These are phyloP conservation scores for Aspergillus spinulosporus DNA, from an alignment of 2,329 filamentous ascomycete species.

Conservation along the genomic window DNA sequence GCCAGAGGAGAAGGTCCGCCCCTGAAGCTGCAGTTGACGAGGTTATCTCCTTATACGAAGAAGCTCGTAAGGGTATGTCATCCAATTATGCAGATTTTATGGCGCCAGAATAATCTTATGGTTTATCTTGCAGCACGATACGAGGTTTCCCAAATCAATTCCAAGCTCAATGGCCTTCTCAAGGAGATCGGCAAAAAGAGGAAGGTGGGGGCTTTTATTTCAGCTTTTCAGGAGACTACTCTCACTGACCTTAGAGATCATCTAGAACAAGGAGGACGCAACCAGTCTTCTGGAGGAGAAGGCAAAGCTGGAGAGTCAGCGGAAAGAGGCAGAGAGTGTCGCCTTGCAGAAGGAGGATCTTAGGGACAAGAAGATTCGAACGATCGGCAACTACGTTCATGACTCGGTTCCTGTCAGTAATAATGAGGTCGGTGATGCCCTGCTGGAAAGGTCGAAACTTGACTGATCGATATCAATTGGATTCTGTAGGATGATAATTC, in stretches of 20 bases:
- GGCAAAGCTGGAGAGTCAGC: constrained; percentile 72
- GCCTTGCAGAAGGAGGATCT: constrained; percentile 73
- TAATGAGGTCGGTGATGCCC: constrained; percentile 61
- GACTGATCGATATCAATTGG: background rate
- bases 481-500: constrained; percentile 70
- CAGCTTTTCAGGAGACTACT: too few species aligned
- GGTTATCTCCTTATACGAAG: constrained; percentile 82
- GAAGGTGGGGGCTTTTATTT: constrained; percentile 58
- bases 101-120: background rate
- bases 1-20: constrained; percentile 78
- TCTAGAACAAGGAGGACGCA: constrained; percentile 79
- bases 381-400: constrained; percentile 89
- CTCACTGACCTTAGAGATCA: background rate
- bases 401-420: constrained; percentile 79
- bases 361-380: constrained; percentile 75
- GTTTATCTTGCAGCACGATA: constrained; percentile 61
- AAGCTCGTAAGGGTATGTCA: constrained; percentile 69
- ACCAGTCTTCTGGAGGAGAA: constrained; percentile 78
- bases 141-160: constrained; percentile 74
- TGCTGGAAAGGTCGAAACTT: background rate
- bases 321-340: constrained; percentile 73
- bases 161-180: constrained; percentile 82
- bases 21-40: constrained; percentile 84
- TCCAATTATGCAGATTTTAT: background rate
- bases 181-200: constrained; percentile 91